phyloP scores from a whole-genome alignment of 495 filamentous ascomycete species.

The Cercophora scortea region DNA sequence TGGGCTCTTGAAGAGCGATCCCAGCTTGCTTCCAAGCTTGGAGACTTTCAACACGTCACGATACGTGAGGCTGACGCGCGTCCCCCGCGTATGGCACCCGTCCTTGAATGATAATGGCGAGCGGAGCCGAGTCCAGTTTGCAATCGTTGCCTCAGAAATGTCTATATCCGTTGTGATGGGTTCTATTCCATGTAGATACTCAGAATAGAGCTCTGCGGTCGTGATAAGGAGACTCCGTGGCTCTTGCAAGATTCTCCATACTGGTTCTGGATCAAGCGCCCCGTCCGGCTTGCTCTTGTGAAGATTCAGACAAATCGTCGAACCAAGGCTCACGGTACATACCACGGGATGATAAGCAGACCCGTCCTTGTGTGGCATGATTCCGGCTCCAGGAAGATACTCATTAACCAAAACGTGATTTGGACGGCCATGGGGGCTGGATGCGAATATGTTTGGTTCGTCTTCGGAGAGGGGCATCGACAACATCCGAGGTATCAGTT shows the following conservation, averaged over 20 bases:
- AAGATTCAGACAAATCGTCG: conserved; percentile 69
- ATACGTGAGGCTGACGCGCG: conserved; percentile 82
- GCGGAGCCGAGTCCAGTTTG: conserved; percentile 77
- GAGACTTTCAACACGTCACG: conserved; percentile 86
- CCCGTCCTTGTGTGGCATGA: conserved; percentile 96
- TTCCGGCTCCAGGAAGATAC: conserved; percentile 80
- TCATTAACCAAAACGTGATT: conserved; percentile 96
- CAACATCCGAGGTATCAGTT: conserved; percentile 61
- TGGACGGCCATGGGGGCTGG: conserved; percentile 64
- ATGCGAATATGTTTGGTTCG: conserved; percentile 49
- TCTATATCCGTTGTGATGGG: conserved; percentile 51
- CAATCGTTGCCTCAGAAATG: conserved; percentile 54
- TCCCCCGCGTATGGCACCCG: conserved; percentile 55
- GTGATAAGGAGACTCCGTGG: conserved; percentile 75
- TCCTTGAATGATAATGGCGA: conserved; percentile 45
- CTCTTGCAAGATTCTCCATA: conserved; percentile 77
- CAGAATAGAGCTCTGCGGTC: conserved; percentile 56
- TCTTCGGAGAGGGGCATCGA: conserved; percentile 33
- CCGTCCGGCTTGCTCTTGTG: conserved; percentile 55
- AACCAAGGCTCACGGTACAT: conserved; percentile 80
- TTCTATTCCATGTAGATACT: conserved; percentile 71
- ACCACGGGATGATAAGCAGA: conserved; percentile 79
- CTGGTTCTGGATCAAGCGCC: conserved; percentile 34
- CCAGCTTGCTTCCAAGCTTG: conserved; percentile 61
- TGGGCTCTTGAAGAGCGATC: conserved; percentile 41